Evolutionary conservation across 108 stramenopile species (phyloP), one percentile per base, ranked within the genome.

Genomic region (Cyclotella atomus): DNA sequence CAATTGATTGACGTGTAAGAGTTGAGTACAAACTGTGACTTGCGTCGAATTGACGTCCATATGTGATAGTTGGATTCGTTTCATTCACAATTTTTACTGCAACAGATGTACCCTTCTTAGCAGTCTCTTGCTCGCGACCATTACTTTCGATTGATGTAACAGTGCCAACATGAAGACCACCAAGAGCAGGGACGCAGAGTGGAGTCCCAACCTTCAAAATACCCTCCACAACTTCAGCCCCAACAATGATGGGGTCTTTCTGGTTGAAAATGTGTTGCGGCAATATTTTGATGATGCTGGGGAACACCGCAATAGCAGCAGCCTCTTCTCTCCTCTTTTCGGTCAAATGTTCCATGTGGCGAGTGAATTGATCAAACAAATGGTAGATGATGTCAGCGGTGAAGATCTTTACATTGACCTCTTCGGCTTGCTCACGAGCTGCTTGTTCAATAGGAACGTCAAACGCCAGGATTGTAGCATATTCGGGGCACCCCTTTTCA

Each of bases 371-470:
- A 81, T 98, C 97, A 67, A 98, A 98, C 57, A 99, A 85, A 81
- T 99, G 99, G 85, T 99, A 99, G 75, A 99, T 99, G 72, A 99
- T 99, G 69, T 99, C 99, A 21, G 99, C 99, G 5, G 97, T 98
- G 87, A 99, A 98, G 69, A 99, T 97, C 27, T 91, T 83, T 14
- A 99, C 98, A 59, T 91, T 88, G 69, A 88, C 82, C 49, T 97
- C 97, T 35, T 91, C 87, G 0, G 99, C 98, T 66, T 93, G 84
- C 54, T 94, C 95, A 21, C 94, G 70, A 3, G 99, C 99, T 43
- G 97, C 98, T 16, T 76, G 79, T 70, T 97, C 95, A 54, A 99
- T 87, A 23, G 88, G 86, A n/a, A 98, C 97, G 83, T 99, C 99
- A 62, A 99, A 99, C 29, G 97, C 97, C 14, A 99, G 84, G 54